phyloP scores from a whole-genome alignment of 2,329 filamentous ascomycete species.

The Aureobasidium subglaciale region DNA sequence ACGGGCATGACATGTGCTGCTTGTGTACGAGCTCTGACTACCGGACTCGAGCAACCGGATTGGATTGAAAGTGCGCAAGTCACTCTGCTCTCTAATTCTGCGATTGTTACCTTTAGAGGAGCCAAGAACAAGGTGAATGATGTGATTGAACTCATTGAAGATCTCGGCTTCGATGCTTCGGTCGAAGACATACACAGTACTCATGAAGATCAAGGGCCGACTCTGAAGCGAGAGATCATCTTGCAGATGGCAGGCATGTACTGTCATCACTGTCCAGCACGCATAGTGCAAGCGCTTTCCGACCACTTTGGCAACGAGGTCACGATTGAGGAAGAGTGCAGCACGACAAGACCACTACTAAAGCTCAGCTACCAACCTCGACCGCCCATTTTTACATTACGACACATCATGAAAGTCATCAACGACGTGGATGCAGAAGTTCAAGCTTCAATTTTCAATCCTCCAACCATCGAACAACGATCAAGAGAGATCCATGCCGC shows the following conservation, averaged over 20 bases:
- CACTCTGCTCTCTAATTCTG: conserved; percentile 46
- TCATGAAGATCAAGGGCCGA: conserved; percentile 15
- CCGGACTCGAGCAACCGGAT: conserved; percentile 38
- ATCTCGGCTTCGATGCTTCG: conserved; percentile 33
- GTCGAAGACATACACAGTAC: conserved; percentile 24
- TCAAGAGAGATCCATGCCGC: conserved; percentile 63
- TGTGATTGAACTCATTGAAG: conserved; percentile 46
- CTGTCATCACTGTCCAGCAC: conserved; percentile 40
- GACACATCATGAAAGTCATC: conserved; percentile 64
- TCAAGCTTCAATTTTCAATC: conserved; percentile 64
- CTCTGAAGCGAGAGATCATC: conserved; percentile 26
- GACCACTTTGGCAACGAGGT: conserved; percentile 45
- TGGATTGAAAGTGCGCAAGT: conserved; percentile 44
- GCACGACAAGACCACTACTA: conserved; percentile 58
- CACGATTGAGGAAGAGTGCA: conserved; percentile 48
- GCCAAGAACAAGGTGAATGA: conserved; percentile 35
- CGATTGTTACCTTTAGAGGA: conserved; percentile 42
- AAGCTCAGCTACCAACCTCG: conserved; percentile 63
- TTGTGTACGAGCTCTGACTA: conserved; percentile 45
- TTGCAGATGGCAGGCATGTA: conserved; percentile 39
- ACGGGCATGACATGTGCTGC: conserved; percentile 53
- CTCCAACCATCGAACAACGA: conserved; percentile 75
- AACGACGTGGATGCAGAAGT: conserved; percentile 60
- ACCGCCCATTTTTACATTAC: conserved; percentile 64
- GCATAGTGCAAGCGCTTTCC: conserved; percentile 48